Evolutionary conservation across 192 early-diverging fungal genomes (phyloP), one percentile per base, ranked within the genome.

Genomic region (Backusella macrospora): DNA sequence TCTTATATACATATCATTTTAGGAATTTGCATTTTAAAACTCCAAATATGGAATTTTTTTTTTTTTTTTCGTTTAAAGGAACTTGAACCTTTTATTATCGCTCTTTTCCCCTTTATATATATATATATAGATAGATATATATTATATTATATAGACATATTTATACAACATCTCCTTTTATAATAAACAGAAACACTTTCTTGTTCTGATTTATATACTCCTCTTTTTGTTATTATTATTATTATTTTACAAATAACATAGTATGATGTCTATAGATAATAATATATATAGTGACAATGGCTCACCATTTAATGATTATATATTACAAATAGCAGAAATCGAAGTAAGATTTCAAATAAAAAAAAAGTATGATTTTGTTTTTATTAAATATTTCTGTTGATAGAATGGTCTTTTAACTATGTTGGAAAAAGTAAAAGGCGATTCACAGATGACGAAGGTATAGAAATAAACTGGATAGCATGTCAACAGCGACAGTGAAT

Each of bases 341-440:
- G 67, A 68, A 23, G 67, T 68, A 43, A 40, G 38, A 18, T 40
- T 12, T 21, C 18, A 21, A 39, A 1, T 68, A 68, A 1, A 14
- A 0, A 6, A 34, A 29, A 34, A 12, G 1, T 9, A 15, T 29
- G 15, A 26, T 6, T n/a, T 21, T 9, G 13, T 46, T 21, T 23
- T 2, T 44, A 21, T 45, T 45, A 12, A 8, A 18, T 21, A 15
- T 16, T n/a, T 29, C 21, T 15, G 4, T 42, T 14, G n/a, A 68
- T 72, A 93, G 93, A 85, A 83, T 55, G 93, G 93, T 18, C 81
- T 93, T 40, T 77, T 81, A 12, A 78, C 89, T 37, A 78, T 93
- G 46, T 75, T 95, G 37, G 90, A 91, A 62, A 86, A 89, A 62
- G 88, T 92, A 52, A 93, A 92, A 73, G 85, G 88, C 68, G 88